Percentiles rank a stretch among this genome's conserved stretches.
These are phyloP conservation scores for Solanum etuberosum DNA, from an alignment of 257 asterid genomes.

Conservation along the genomic window DNA sequence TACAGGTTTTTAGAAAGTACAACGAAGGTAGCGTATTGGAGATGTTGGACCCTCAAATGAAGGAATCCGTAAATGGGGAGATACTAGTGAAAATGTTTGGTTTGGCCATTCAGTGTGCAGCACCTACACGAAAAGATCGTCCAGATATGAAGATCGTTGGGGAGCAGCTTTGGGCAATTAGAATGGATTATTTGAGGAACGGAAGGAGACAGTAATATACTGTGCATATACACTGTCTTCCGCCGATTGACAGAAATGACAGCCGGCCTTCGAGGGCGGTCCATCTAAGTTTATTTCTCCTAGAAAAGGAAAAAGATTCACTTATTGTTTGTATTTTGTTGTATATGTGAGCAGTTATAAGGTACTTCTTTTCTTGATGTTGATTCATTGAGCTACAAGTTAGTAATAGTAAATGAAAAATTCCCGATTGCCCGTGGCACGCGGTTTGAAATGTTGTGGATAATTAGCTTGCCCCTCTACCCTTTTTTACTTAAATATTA, in stretches of 20 bases:
- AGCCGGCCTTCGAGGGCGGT: background rate
- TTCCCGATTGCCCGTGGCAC: background rate
- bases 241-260: background rate
- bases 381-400: background rate
- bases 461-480: background rate
- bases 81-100: slow-evolving; percentile 57
- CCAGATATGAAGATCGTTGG: slow-evolving; percentile 82
- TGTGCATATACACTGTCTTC: background rate
- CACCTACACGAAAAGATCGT: slow-evolving; percentile 79
- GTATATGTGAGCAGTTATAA: background rate
- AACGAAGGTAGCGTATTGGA: slow-evolving; percentile 38
- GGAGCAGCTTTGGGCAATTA: slow-evolving; percentile 81
- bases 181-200: slow-evolving; percentile 68
- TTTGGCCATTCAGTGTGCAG: slow-evolving; percentile 80
- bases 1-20: slow-evolving; percentile 72
- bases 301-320: background rate
- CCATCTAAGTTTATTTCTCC: background rate
- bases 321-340: background rate
- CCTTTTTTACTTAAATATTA: background rate
- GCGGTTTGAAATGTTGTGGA: background rate
- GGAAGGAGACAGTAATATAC: slow-evolving; percentile 22
- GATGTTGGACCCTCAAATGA: slow-evolving; percentile 68
- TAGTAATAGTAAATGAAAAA: background rate
- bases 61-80: slow-evolving; percentile 34
- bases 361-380: background rate